Percentiles rank a stretch among this genome's conserved stretches.
These are phyloP conservation scores for Apiotrichum gamsii DNA, from an alignment of 1,284 basidiomycete species.

Conservation along the genomic window DNA sequence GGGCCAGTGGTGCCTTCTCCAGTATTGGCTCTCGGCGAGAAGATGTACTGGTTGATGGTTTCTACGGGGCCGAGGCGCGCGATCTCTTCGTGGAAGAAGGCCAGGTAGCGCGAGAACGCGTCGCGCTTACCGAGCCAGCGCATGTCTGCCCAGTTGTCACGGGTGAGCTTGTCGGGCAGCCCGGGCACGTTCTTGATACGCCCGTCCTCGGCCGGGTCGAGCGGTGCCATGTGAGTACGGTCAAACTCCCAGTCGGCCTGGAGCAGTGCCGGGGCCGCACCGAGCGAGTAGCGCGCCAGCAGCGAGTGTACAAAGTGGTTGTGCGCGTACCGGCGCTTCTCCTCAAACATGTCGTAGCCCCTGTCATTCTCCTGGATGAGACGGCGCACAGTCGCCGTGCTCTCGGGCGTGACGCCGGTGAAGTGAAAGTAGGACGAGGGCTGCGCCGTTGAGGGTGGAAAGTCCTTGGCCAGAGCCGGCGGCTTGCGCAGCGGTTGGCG, in stretches of 20 bases:
- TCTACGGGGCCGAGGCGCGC: slow-evolving; percentile 48
- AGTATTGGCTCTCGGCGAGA: slow-evolving; percentile 46
- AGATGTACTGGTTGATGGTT: slow-evolving; percentile 55
- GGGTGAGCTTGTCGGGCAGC: slow-evolving; percentile 27
- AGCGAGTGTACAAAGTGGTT: slow-evolving; percentile 55
- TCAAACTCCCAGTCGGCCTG: slow-evolving; percentile 45
- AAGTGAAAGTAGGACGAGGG: slow-evolving; percentile 35
- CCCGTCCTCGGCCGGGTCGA: slow-evolving; percentile 48
- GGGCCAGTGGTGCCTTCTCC: slow-evolving; percentile 50
- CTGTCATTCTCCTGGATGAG: slow-evolving; percentile 56
- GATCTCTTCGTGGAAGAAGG: slow-evolving; percentile 56
- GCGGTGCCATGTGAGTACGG: slow-evolving; percentile 48
- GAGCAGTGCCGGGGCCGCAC: slow-evolving; percentile 54
- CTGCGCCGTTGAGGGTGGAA: slow-evolving; percentile 28
- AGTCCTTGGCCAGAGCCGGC: slow-evolving; percentile 14
- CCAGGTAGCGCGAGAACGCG: slow-evolving; percentile 54
- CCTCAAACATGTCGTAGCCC: slow-evolving; percentile 56
- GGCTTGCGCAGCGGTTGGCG: slow-evolving; percentile 1
- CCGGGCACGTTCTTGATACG: slow-evolving; percentile 16
- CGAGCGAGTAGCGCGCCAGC: slow-evolving; percentile 60
- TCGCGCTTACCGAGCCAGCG: slow-evolving; percentile 54
- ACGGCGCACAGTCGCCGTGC: slow-evolving; percentile 51
- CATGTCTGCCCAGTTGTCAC: slow-evolving; percentile 52
- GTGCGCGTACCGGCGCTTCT: slow-evolving; percentile 46
- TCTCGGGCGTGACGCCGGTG: slow-evolving; percentile 53